These are phyloP conservation scores for Pseudogymnoascus sp. DNA, from an alignment of 2,329 filamentous ascomycete species.

Conservation along the genomic window DNA sequence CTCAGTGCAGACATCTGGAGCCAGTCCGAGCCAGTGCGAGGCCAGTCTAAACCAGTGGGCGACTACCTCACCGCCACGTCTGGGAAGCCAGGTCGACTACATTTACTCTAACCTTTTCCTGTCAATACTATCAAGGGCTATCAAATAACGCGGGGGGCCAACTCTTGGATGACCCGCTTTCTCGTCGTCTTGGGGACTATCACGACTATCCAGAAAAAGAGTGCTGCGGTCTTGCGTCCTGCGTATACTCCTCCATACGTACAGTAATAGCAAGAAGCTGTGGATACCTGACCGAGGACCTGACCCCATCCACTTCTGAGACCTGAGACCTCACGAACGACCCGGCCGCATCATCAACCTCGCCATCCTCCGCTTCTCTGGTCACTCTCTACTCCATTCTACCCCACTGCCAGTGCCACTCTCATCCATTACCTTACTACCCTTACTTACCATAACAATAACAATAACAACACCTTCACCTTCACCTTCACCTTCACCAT, in stretches of 20 bases:
- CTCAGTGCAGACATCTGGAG: not conserved
- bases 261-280: not conserved
- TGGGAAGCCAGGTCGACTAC: not conserved
- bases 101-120: not conserved
- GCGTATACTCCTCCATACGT: not conserved
- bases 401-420: not conserved
- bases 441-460: not conserved
- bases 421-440: too few relatives aligned
- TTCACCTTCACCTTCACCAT: not conserved
- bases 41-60: not conserved
- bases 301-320: not conserved
- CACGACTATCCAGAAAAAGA: not conserved
- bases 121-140: not conserved
- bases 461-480: not conserved
- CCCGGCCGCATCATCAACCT: slow-evolving; percentile 6
- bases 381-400: not conserved
- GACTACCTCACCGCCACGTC: slow-evolving; percentile 4
- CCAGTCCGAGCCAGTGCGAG: not conserved
- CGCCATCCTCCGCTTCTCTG: not conserved
- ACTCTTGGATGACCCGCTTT: not conserved
- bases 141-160: slow-evolving; percentile 3
- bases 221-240: not conserved
- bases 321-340: not conserved
- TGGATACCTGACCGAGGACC: not conserved
- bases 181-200: not conserved